Evolutionary conservation across 495 filamentous ascomycete genomes (phyloP).

Genomic region (Niebla homalea): DNA sequence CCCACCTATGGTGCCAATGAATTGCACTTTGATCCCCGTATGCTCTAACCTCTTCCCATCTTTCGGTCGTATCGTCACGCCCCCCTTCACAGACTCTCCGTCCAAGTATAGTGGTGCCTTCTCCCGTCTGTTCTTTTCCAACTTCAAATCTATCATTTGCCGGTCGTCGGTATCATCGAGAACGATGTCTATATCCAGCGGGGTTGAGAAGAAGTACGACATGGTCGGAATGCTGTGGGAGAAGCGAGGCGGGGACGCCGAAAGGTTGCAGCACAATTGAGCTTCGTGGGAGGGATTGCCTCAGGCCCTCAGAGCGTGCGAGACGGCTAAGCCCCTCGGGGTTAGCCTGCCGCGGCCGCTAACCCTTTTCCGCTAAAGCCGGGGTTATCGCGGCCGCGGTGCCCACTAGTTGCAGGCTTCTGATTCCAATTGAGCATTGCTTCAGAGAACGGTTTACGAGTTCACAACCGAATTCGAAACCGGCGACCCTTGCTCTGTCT

Average conservation of each 20-base stretch:
- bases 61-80: conserved; percentile 89
- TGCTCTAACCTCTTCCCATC: conserved; percentile 97
- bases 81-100: conserved; percentile 93
- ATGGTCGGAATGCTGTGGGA: conserved; percentile 34
- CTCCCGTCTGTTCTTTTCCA: conserved; percentile 92
- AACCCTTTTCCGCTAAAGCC: too few species aligned
- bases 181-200: conserved; percentile 96
- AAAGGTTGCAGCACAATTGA: too few species aligned
- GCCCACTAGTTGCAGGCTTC: too few species aligned
- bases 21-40: conserved; percentile 98
- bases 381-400: too few species aligned
- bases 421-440: too few species aligned
- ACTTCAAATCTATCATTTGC: conserved; percentile 90
- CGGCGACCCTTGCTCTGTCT: too few species aligned
- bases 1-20: conserved; percentile 93
- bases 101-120: conserved; percentile 96
- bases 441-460: too few species aligned
- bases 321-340: too few species aligned
- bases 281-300: too few species aligned
- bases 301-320: too few species aligned
- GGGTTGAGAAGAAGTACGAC: conserved; percentile 97
- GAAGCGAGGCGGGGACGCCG: background rate
- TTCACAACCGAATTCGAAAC: too few species aligned
- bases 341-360: too few species aligned
- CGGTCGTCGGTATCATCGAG: conserved; percentile 90